These are phyloP conservation scores for Candida dendrica DNA, from an alignment of 805 yeast genomes.

Conservation along the genomic window DNA sequence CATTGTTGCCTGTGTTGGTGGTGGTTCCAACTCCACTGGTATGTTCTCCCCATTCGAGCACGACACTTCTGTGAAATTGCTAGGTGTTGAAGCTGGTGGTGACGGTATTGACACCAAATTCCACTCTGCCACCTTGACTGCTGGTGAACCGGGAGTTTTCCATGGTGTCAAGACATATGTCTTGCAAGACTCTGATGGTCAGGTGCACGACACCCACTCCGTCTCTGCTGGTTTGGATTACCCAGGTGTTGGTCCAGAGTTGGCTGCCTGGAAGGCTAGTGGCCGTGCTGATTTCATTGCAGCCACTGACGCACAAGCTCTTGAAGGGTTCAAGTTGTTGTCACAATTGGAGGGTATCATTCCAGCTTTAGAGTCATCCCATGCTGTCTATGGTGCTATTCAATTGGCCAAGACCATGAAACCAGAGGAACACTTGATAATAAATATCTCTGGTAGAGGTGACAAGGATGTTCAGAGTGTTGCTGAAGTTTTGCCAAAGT, in stretches of 20 bases:
- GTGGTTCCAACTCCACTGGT: conserved; percentile 96
- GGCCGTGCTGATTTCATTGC: conserved; percentile 90
- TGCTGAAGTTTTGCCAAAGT: conserved; percentile 83
- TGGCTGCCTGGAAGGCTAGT: conserved; percentile 88
- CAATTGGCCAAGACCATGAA: conserved; percentile 79
- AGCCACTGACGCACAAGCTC: conserved; percentile 93
- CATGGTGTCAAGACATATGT: conserved; percentile 96
- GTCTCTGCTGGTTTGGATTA: conserved; percentile 98
- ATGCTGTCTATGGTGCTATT: conserved; percentile 89
- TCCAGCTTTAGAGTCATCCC: conserved; percentile 97
- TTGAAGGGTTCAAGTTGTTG: conserved; percentile 79
- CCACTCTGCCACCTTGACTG: conserved; percentile 94
- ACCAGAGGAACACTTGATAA: conserved; percentile 73
- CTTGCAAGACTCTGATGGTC: conserved; percentile 88
- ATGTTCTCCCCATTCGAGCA: conserved; percentile 91
- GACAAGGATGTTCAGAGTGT: conserved; percentile 98
- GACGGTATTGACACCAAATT: conserved; percentile 84
- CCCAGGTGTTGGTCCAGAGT: conserved; percentile 99
- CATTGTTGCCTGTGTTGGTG: conserved; percentile 98
- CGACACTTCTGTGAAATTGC: conserved; percentile 65
- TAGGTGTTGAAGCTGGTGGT: conserved; percentile 99
- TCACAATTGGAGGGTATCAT: conserved; percentile 96
- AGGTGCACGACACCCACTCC: conserved; percentile 95
- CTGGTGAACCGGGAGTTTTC: conserved; percentile 93
- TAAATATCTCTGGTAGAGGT: conserved; percentile 96